phyloP scores from a whole-genome alignment of 169 alveolate genomes.

The Miamiensis avidus region DNA sequence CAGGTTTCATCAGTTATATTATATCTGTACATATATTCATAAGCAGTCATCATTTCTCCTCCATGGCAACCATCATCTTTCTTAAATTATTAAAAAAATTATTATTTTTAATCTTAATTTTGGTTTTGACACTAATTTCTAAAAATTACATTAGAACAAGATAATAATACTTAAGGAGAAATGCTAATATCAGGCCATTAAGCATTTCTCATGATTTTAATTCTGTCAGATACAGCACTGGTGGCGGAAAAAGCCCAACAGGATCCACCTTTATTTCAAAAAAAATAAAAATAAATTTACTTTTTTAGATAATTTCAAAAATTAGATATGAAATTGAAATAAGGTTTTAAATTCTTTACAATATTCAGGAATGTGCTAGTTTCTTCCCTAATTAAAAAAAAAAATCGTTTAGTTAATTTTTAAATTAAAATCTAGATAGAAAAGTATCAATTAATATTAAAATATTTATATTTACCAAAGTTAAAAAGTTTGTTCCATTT shows the following conservation, averaged over 20 bases:
- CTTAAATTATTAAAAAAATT: too few relatives aligned
- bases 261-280: too few relatives aligned
- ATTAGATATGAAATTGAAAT: too few relatives aligned
- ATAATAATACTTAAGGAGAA: too few relatives aligned
- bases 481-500: conserved; percentile 62
- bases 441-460: too few relatives aligned
- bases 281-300: too few relatives aligned
- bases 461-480: too few relatives aligned
- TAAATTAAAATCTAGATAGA: too few relatives aligned
- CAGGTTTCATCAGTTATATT: conserved; percentile 81
- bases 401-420: too few relatives aligned
- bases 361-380: conserved; percentile 75
- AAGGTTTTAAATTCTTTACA: too few relatives aligned
- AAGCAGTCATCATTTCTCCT: conserved; percentile 54
- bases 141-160: neutral
- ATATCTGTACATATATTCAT: conserved; percentile 51
- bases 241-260: conserved; percentile 79
- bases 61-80: conserved; percentile 63
- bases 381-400: too few relatives aligned
- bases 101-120: neutral
- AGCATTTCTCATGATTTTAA: conserved; percentile 64
- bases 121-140: neutral
- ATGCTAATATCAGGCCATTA: neutral
- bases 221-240: conserved; percentile 64
- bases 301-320: too few relatives aligned